Evolutionary conservation across 2,329 filamentous ascomycete genomes (phyloP), one percentile per base, ranked within the genome.

Genomic region (Dryadomyces quercus-mongolicae): DNA sequence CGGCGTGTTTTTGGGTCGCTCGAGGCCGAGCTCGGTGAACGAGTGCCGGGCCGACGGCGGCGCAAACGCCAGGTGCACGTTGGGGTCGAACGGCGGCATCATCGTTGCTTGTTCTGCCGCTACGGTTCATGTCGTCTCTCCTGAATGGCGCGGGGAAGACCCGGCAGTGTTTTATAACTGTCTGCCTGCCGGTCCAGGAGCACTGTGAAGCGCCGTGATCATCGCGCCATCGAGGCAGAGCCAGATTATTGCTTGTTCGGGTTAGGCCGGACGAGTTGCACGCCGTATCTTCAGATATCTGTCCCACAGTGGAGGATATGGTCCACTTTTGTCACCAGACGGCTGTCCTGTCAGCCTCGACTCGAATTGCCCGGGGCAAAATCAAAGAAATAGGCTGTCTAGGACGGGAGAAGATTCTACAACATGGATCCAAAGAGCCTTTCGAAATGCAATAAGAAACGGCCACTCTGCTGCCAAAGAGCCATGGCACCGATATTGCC

Each of bases 31-130:
- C 49, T 51, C 40, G 21, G 49, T 13, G 15, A 51, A 51, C 15
- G 49, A 51, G 22, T 51, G 40, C 49, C 49, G 49, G 16, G 21
- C 22, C 22, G 12, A 20, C 2, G 49, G 49, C 40, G 49, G 49
- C 49, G 44, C 40, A 34, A 51, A 51, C 15, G 40, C 49, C 42
- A 51, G 40, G 21, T 51, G 49, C 16, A 51, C 49, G 8, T 31
- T 18, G 15, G 49, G 49, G 34, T 51, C 40, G 22, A 51, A 51
- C 13, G 40, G 40, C 21, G 31, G 49, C 49, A 51, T 51, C 5
- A 43, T 51, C 5, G 20, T 49, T 3, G 3, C 20, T 4, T 4
- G 10, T 49, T 9, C 16, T 31, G 25, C 25, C n/a, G n/a, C n/a
- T n/a, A n/a, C n/a, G n/a, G 47, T 9, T 36, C 2, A 16, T 36